Conservation (phyloP, 208 protist species). For the Crithidia brevicula region DNA sequence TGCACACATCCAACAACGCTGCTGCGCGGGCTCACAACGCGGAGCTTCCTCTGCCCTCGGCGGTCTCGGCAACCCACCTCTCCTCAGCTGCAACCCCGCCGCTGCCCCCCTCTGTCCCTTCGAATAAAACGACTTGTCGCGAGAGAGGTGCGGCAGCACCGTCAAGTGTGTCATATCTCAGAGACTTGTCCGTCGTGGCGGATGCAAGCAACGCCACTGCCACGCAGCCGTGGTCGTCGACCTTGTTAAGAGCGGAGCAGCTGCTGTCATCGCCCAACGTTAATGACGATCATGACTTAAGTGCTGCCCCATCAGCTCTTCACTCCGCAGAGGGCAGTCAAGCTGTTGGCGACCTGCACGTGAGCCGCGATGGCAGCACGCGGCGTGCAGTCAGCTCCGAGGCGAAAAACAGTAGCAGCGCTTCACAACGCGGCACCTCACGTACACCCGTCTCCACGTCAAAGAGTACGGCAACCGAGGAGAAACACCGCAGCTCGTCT, state of each 20-base stretch:
- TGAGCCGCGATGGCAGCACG: not conserved
- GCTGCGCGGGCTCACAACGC: not conserved
- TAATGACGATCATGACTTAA: not conserved
- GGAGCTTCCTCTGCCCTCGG: not conserved
- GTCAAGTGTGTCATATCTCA: not conserved
- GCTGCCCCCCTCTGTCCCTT: not conserved
- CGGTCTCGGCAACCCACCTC: not conserved
- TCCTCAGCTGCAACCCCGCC: not conserved
- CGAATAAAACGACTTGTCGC: not conserved
- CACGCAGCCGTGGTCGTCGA: slow-evolving; percentile 34
- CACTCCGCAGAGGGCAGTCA: too few relatives aligned
- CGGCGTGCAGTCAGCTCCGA: not conserved
- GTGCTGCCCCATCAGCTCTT: not conserved
- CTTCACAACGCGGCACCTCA: too few relatives aligned
- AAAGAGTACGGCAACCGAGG: not conserved
- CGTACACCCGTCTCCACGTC: not conserved
- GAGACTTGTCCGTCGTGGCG: not conserved
- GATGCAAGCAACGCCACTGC: slow-evolving; percentile 6
- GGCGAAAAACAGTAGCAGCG: not conserved
- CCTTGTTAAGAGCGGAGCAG: slow-evolving; percentile 19
- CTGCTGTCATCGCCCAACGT: slow-evolving; percentile 7
- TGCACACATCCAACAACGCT: slow-evolving; percentile 17
- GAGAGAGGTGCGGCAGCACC: not conserved
- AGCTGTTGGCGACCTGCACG: too few relatives aligned
- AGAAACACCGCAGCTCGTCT: slow-evolving; percentile 6